A percentile compares a stretch with the other conserved stretches of the same genome.
Conservation (phyloP, 2,329 filamentous ascomycete species). For the Pezicula neosporulosa region DNA sequence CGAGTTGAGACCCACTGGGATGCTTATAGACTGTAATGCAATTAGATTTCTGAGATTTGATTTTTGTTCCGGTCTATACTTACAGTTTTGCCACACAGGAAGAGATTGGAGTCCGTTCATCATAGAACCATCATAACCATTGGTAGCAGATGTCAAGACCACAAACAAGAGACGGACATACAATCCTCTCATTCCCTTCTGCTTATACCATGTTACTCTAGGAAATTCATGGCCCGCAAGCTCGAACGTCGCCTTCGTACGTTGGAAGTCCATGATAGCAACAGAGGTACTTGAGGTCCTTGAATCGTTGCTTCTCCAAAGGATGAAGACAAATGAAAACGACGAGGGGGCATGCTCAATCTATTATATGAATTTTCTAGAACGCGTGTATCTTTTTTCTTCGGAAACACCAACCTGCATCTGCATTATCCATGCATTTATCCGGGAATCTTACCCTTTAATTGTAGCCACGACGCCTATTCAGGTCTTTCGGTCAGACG, state of each 20-base stretch:
- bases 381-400: too few species aligned
- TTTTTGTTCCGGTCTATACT: constrained; percentile 15
- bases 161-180: constrained; percentile 42
- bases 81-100: constrained; percentile 33
- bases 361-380: too few species aligned
- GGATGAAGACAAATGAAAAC: too few species aligned
- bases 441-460: too few species aligned
- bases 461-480: too few species aligned
- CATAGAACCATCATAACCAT: constrained; percentile 42
- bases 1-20: constrained; percentile 31
- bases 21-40: constrained; percentile 11
- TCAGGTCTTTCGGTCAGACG: too few species aligned
- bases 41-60: neutral
- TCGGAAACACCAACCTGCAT: too few species aligned
- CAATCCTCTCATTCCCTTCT: constrained; percentile 52
- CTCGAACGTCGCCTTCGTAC: constrained; percentile 13
- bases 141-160: constrained; percentile 45
- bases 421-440: too few species aligned
- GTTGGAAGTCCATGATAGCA: constrained; percentile 15
- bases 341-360: too few species aligned
- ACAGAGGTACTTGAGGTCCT: too few species aligned
- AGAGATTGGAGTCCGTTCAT: constrained; percentile 40
- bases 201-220: constrained; percentile 43
- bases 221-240: constrained; percentile 14
- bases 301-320: too few species aligned